A percentile compares a stretch with the other conserved stretches of the same genome.
phyloP scores from a whole-genome alignment of 352 stramenopile species.

The Phytophthora pinifolia region DNA sequence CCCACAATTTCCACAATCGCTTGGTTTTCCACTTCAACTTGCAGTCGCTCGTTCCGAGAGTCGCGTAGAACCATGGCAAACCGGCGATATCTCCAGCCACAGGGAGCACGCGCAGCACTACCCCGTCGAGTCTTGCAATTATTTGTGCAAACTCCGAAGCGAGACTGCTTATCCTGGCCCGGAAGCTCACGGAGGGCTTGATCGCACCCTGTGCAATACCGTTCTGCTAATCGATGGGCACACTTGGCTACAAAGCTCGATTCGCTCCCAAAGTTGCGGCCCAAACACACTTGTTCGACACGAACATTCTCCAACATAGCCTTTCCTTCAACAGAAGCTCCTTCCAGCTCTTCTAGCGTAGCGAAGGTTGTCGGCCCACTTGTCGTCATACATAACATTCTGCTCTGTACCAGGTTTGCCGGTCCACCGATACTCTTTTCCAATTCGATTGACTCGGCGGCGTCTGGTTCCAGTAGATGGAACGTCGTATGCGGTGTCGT shows the following conservation, averaged over 20 bases:
- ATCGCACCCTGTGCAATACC: constrained; percentile 47
- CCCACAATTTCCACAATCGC: constrained; percentile 42
- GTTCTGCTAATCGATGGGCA: constrained; percentile 38
- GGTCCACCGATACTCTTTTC: constrained; percentile 14
- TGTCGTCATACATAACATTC: not conserved
- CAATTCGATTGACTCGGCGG: constrained; percentile 31
- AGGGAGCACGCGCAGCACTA: constrained; percentile 13
- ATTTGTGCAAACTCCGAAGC: constrained; percentile 41
- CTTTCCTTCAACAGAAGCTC: constrained; percentile 16
- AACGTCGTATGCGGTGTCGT: constrained; percentile 60
- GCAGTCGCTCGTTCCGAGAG: constrained; percentile 27
- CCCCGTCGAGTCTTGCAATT: constrained; percentile 30
- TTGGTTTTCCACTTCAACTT: constrained; percentile 33
- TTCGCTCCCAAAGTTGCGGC: constrained; percentile 27
- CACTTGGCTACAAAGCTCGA: constrained; percentile 33
- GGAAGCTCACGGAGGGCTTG: constrained; percentile 35
- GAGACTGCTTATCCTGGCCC: constrained; percentile 9
- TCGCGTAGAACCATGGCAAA: constrained; percentile 49
- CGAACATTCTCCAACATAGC: constrained; percentile 42
- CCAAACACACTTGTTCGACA: constrained; percentile 47
- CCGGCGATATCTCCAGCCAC: constrained; percentile 49
- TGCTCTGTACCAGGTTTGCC: not conserved
- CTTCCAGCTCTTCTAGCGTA: constrained; percentile 40
- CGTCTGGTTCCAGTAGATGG: constrained; percentile 25
- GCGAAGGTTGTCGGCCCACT: constrained; percentile 15